A percentile compares a stretch with the other conserved stretches of the same genome.
These are phyloP conservation scores for Centrapalus pauciflorus DNA, from an alignment of 129 eudicot species.

Conservation along the genomic window DNA sequence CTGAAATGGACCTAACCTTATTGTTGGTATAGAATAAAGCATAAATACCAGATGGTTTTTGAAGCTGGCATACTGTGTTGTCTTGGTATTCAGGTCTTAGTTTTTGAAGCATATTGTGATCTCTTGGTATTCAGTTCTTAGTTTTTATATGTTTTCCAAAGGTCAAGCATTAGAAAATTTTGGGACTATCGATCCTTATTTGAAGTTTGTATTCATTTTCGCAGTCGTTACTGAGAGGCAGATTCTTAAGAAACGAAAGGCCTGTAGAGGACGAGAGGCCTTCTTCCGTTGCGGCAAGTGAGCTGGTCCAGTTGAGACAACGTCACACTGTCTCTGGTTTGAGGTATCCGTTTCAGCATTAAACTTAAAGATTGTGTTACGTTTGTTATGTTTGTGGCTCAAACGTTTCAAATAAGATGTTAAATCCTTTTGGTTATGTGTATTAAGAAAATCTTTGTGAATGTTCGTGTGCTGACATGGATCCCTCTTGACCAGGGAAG, in stretches of 20 bases:
- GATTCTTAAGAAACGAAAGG: constrained; percentile 87
- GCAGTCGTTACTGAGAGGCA: constrained; percentile 90
- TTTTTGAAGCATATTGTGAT: neutral
- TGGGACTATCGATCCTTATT: constrained; percentile 1
- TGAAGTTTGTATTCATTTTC: constrained; percentile 11
- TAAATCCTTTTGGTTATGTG: neutral
- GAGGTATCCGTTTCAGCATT: constrained; percentile 50
- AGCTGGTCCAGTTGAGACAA: constrained; percentile 85
- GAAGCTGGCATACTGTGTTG: neutral
- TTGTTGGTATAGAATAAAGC: too few species aligned
- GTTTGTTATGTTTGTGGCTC: neutral
- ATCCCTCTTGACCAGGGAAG: constrained; percentile 61
- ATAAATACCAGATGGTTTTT: neutral
- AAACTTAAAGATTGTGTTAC: neutral
- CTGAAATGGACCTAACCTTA: neutral
- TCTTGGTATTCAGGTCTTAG: neutral
- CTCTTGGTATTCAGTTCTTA: neutral
- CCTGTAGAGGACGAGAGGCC: constrained; percentile 84
- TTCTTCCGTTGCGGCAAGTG: constrained; percentile 79
- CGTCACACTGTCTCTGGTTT: constrained; percentile 92
- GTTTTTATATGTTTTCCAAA: neutral
- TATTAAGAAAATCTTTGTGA: neutral
- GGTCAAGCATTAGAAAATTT: constrained; percentile 2
- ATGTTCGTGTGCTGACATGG: constrained; percentile 9
- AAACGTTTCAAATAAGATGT: neutral